Evolutionary conservation across 495 filamentous ascomycete genomes (phyloP).

Genomic region (Penicillium riverlandense): DNA sequence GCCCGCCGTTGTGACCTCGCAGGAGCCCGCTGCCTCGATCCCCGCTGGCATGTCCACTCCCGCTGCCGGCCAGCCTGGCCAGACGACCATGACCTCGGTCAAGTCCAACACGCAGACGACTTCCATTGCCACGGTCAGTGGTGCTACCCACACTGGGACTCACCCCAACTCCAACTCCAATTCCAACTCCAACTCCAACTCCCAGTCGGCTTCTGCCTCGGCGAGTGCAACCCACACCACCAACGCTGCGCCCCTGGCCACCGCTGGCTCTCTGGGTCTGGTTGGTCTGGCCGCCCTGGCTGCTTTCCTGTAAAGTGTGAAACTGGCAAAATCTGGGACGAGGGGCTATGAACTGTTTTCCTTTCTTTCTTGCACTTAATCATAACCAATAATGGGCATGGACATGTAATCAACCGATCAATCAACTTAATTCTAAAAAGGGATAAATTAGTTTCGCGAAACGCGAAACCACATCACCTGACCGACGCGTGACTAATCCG

Average conservation of each 20-base stretch:
- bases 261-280: conserved; percentile 29
- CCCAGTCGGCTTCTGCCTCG: conserved; percentile 8
- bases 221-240: conserved; percentile 7
- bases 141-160: conserved; percentile 4
- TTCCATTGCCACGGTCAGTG: neutral
- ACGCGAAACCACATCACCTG: too few species aligned
- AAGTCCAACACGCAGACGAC: too few species aligned
- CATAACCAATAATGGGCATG: too few species aligned
- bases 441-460: too few species aligned
- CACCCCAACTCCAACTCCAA: conserved; percentile 3
- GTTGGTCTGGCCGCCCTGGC: conserved; percentile 41
- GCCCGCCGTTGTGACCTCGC: conserved; percentile 37
- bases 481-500: too few species aligned
- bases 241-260: conserved; percentile 27
- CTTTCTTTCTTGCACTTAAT: too few species aligned
- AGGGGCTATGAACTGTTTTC: too few species aligned
- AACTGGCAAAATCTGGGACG: neutral
- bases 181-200: conserved; percentile 4
- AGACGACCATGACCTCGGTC: conserved; percentile 9
- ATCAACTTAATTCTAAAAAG: too few species aligned
- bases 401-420: too few species aligned
- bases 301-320: conserved; percentile 36
- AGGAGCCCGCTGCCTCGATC: conserved; percentile 36
- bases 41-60: conserved; percentile 38
- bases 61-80: conserved; percentile 6